Percentiles rank a stretch among this genome's conserved stretches.
Evolutionary conservation across 257 asterid species (phyloP).

Genomic region (Parsonsia alboflavescens): DNA sequence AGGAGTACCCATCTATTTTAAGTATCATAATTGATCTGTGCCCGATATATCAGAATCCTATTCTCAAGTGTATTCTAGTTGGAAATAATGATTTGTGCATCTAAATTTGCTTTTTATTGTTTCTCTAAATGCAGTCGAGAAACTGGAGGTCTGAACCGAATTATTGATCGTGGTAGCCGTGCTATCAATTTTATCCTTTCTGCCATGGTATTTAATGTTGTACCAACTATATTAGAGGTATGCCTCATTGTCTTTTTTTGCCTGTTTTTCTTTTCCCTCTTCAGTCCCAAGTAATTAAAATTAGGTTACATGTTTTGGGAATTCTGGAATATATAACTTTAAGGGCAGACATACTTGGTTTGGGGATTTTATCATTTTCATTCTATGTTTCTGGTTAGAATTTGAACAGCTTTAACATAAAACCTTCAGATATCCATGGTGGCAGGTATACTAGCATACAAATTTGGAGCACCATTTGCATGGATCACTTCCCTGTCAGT

Average conservation of each 20-base stretch:
- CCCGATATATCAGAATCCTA: background rate
- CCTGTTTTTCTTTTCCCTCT: background rate
- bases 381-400: slow-evolving; percentile 13
- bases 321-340: background rate
- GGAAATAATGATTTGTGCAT: background rate
- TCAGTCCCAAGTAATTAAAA: background rate
- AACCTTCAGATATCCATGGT: slow-evolving; percentile 89
- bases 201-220: slow-evolving; percentile 91
- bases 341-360: background rate
- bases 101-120: slow-evolving; percentile 9
- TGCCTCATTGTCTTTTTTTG: background rate
- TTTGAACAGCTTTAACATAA: slow-evolving; percentile 32
- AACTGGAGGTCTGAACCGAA: slow-evolving; percentile 94
- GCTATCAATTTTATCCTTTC: slow-evolving; percentile 96
- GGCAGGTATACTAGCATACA: slow-evolving; percentile 94
- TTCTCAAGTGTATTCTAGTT: background rate
- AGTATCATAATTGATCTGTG: background rate
- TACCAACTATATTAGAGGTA: slow-evolving; percentile 91
- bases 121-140: slow-evolving; percentile 65
- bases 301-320: slow-evolving; percentile 1
- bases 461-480: slow-evolving; percentile 96
- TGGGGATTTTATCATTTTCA: slow-evolving; percentile 11
- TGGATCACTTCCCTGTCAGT: slow-evolving; percentile 91
- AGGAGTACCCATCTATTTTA: background rate
- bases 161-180: slow-evolving; percentile 97